These are phyloP conservation scores for Gonium pectorale DNA, from an alignment of 139 green algal species.

Conservation along the genomic window DNA sequence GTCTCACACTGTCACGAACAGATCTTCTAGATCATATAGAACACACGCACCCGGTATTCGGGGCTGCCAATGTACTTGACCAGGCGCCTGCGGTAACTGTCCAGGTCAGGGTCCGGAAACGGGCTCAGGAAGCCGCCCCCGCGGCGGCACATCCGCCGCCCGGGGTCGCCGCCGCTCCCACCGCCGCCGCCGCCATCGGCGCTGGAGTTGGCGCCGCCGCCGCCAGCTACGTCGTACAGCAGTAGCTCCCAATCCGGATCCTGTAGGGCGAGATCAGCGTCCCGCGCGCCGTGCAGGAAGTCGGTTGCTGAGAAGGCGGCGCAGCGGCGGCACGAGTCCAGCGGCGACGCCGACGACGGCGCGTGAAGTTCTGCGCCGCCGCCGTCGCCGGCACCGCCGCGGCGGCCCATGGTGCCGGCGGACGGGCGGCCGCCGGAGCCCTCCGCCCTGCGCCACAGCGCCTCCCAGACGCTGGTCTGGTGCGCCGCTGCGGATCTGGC, in stretches of 20 bases:
- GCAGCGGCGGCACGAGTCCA: constrained; percentile 42
- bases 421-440: no score
- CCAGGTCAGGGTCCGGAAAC: background rate
- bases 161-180: background rate
- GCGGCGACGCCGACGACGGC: no score
- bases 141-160: background rate
- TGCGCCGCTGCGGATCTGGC: no score
- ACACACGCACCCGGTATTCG: constrained; percentile 31
- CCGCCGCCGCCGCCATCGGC: background rate
- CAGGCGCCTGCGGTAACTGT: background rate
- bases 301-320: constrained; percentile 10
- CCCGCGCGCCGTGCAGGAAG: background rate
- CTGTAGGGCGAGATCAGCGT: background rate
- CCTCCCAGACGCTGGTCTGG: no score
- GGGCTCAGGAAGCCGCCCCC: background rate
- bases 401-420: background rate
- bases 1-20: no score
- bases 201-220: background rate
- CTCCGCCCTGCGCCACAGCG: no score
- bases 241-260: background rate
- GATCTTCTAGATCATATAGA: no score
- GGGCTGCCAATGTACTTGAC: constrained; percentile 12
- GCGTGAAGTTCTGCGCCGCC: no score
- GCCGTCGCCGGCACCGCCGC: background rate
- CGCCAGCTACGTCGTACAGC: background rate